Evolutionary conservation across 345 rosid species (phyloP), one percentile per base, ranked within the genome.

Genomic region (Carallia brachiata): DNA sequence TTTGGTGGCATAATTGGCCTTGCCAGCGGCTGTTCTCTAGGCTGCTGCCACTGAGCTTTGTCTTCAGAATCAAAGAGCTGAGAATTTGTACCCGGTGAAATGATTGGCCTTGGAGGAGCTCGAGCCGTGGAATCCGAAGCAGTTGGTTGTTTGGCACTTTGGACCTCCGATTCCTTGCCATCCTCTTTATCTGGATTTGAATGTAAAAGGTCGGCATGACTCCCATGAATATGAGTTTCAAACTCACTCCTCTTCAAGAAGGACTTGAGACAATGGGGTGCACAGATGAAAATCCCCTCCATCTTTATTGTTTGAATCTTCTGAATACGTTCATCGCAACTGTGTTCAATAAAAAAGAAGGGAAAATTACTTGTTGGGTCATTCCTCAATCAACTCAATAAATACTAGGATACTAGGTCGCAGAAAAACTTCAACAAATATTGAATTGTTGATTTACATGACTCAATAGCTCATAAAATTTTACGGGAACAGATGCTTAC

Each of bases 201-300:
- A 68, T 83, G 89, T 72, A 92, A 67, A 60, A 92, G 91, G 74
- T 81, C 83, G 3, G 82, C 71, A 72, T 95, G 99, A 71, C 73
- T 84, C 65, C 78, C 80, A 54, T 89, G 84, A 36, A 92, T 90
- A 78, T 95, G 98, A 48, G 84, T 76, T 73, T 92, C 97, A 67
- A 95, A 95, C 28, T 95, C 97, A 4, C 64, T 50, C 73, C 84
- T 90, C 81, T 92, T 92, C 65, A 95, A 56, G 80, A 95, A 95
- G 30, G 99, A 95, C 74, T 84, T 90, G 30, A 95, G 92, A 77
- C 99, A 95, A 73, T 95, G 97, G 72, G 99, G 97, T 60, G 99
- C 99, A 85, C 99, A 92, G 58, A 95, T 85, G 84, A 86, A 92
- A 77, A 95, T 86, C 61, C 99, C 97, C 72, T 92, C 98, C 99